Conservation (phyloP, 306 rosid species). For the Dryas drummondii region DNA sequence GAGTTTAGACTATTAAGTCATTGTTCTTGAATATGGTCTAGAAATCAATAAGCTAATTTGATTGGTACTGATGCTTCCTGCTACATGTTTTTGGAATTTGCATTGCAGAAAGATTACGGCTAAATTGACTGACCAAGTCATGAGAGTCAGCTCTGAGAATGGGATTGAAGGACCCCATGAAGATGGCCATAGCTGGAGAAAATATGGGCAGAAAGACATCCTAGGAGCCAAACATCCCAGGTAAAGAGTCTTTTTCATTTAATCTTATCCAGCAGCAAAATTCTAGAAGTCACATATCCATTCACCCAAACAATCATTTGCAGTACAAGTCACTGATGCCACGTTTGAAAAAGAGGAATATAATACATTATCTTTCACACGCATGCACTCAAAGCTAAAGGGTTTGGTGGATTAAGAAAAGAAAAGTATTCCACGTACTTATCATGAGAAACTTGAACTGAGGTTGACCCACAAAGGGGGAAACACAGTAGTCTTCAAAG, state of each 20-base stretch:
- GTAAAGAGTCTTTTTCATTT: slow-evolving; percentile 33
- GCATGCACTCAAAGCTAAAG: slow-evolving; percentile 1
- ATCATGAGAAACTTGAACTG: not conserved
- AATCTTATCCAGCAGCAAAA: slow-evolving; percentile 4
- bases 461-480: not conserved
- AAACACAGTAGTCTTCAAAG: not conserved
- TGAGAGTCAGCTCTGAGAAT: slow-evolving; percentile 54
- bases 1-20: slow-evolving; percentile 11
- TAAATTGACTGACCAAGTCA: slow-evolving; percentile 55
- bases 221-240: slow-evolving; percentile 76
- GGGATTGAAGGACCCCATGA: slow-evolving; percentile 64
- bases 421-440: not conserved
- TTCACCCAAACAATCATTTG: slow-evolving; percentile 7
- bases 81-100: slow-evolving; percentile 2
- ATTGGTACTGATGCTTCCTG: slow-evolving; percentile 7
- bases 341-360: not conserved
- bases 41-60: slow-evolving; percentile 7
- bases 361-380: not conserved
- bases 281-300: not conserved
- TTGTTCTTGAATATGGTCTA: not conserved
- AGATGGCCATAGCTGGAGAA: slow-evolving; percentile 86
- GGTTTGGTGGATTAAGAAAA: not conserved
- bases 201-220: slow-evolving; percentile 89
- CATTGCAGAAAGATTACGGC: slow-evolving; percentile 69
- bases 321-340: not conserved